A percentile compares a stretch with the other conserved stretches of the same genome.
Evolutionary conservation across 306 rosid genomes (phyloP).

Genomic region (Carpinus viminea): DNA sequence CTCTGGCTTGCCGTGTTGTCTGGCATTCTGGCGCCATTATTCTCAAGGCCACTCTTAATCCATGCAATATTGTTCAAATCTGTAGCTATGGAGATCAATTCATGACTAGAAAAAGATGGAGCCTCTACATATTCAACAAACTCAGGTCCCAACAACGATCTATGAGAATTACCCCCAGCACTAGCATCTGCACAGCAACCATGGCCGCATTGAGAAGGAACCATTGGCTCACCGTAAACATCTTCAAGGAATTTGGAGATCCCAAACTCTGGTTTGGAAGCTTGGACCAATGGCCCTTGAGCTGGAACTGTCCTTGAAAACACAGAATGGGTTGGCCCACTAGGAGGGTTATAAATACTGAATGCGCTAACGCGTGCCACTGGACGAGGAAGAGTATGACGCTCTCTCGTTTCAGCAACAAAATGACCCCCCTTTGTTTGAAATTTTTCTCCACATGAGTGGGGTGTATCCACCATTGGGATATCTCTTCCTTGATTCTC

Average conservation of each 20-base stretch:
- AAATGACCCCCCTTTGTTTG: constrained; percentile 25
- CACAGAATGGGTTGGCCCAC: constrained; percentile 25
- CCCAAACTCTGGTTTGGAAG: constrained; percentile 36
- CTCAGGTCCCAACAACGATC: constrained; percentile 70
- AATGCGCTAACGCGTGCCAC: constrained; percentile 65
- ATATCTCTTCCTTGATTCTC: constrained; percentile 38
- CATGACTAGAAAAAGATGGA: constrained; percentile 56
- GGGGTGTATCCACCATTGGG: constrained; percentile 26
- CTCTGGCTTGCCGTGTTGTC: constrained; percentile 33
- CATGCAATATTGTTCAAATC: constrained; percentile 73
- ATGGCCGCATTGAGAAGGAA: constrained; percentile 61
- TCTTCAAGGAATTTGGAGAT: constrained; percentile 46
- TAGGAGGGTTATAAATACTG: constrained; percentile 45
- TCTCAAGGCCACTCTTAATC: constrained; percentile 76
- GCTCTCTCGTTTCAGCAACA: constrained; percentile 32
- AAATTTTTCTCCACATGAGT: constrained; percentile 23
- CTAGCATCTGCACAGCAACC: constrained; percentile 50
- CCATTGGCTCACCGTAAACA: constrained; percentile 43
- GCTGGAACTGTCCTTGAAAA: constrained; percentile 38
- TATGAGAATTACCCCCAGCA: constrained; percentile 22
- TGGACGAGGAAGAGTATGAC: constrained; percentile 46
- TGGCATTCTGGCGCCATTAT: constrained; percentile 25
- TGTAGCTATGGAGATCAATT: constrained; percentile 58
- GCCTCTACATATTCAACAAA: constrained; percentile 62
- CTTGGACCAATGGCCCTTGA: constrained; percentile 50